Evolutionary conservation across 805 yeast species (phyloP).

Genomic region (Kodamaea leandrae): DNA sequence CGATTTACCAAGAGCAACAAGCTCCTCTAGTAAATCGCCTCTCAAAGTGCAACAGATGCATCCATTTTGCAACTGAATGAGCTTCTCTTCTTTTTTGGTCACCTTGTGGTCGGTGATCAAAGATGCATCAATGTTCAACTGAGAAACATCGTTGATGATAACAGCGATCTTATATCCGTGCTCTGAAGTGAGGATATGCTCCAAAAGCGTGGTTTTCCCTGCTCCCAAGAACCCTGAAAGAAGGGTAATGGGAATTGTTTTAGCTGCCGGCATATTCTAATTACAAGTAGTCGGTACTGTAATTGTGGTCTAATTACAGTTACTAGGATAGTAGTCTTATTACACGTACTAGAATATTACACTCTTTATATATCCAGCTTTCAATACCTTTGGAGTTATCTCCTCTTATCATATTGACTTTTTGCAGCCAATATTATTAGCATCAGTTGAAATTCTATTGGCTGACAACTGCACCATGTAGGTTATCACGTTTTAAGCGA

Average conservation of each 20-base stretch:
- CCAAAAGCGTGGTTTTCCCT: constrained; percentile 48
- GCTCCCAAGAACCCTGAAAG: constrained; percentile 47
- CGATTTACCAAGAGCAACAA: constrained; percentile 32
- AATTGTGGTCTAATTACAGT: too few species aligned
- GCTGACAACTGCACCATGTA: background rate
- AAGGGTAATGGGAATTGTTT: constrained; percentile 44
- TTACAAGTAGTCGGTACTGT: background rate
- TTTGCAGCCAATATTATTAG: background rate
- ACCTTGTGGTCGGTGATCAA: constrained; percentile 39
- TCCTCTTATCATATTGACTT: background rate
- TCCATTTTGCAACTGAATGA: constrained; percentile 47
- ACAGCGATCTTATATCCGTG: constrained; percentile 46
- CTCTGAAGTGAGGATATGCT: constrained; percentile 36
- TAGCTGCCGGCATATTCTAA: background rate
- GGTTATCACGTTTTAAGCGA: background rate
- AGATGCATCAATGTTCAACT: constrained; percentile 43
- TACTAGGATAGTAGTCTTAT: background rate
- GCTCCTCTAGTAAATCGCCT: constrained; percentile 45
- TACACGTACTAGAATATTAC: background rate
- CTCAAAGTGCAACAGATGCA: constrained; percentile 49
- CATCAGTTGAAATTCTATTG: background rate
- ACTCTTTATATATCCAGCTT: background rate
- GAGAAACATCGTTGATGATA: constrained; percentile 45
- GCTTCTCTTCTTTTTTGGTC: constrained; percentile 40
- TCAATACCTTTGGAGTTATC: background rate